phyloP scores from a whole-genome alignment of 192 early-diverging fungal species.

The Dissophora ornata region DNA sequence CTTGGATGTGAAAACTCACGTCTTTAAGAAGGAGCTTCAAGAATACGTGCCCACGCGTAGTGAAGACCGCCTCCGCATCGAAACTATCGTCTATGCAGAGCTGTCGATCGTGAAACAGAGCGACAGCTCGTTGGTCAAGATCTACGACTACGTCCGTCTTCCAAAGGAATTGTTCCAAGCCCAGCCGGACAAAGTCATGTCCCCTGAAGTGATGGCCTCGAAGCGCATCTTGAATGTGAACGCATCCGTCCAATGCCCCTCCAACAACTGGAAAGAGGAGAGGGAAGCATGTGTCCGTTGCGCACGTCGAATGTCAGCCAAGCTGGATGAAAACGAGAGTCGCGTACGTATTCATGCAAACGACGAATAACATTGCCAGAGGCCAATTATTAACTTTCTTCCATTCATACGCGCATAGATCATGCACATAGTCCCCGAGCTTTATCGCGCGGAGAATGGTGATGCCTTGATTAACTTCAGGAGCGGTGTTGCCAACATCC shows the following conservation, averaged over 20 bases:
- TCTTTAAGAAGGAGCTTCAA: conserved; percentile 52
- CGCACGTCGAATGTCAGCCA: conserved; percentile 47
- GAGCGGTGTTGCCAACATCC: conserved; percentile 46
- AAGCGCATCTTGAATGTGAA: conserved; percentile 29
- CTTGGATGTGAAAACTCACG: conserved; percentile 44
- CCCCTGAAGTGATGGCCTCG: conserved; percentile 32
- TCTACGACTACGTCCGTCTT: conserved; percentile 38
- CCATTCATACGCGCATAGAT: too few species aligned
- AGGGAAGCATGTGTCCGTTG: conserved; percentile 45
- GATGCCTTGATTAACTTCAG: conserved; percentile 44
- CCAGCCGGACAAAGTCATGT: conserved; percentile 42
- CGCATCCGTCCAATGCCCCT: conserved; percentile 31
- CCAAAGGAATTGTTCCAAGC: conserved; percentile 36
- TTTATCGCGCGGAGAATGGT: conserved; percentile 39
- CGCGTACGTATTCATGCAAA: conserved; percentile 29
- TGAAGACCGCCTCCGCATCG: conserved; percentile 49
- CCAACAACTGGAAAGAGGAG: conserved; percentile 39
- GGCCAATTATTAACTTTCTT: too few species aligned
- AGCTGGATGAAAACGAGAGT: conserved; percentile 40
- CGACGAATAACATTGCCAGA: too few species aligned
- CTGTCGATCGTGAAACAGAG: conserved; percentile 32
- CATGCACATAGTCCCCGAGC: conserved; percentile 38
- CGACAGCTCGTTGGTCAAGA: conserved; percentile 15
- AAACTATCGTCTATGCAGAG: conserved; percentile 51
- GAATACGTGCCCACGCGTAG: conserved; percentile 46